Evolutionary conservation across 148 eudicot genomes (phyloP).

Genomic region (Camellia lanceoleosa): DNA sequence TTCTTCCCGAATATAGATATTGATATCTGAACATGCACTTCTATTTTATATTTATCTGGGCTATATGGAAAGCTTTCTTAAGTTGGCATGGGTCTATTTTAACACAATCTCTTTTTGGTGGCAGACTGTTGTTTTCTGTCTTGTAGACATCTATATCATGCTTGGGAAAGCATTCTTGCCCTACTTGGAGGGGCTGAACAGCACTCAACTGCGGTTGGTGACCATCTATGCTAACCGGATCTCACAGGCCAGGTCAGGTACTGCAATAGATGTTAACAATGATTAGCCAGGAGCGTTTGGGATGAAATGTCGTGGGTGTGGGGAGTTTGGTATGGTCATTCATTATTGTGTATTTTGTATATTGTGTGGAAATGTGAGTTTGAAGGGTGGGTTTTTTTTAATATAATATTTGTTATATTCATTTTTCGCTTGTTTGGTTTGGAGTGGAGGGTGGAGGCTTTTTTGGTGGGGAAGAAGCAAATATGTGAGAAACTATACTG

Average conservation of each 20-base stretch:
- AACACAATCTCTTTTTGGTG: constrained; percentile 5
- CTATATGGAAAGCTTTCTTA: background rate
- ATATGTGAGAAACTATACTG: background rate
- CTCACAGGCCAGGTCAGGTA: constrained; percentile 88
- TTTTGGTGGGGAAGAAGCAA: constrained; percentile 9
- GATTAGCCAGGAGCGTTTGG: constrained; percentile 18
- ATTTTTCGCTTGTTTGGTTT: constrained; percentile 17
- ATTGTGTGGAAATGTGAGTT: constrained; percentile 37
- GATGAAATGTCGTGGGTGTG: constrained; percentile 6
- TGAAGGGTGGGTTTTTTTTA: constrained; percentile 18
- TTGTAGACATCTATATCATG: constrained; percentile 93
- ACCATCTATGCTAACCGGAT: constrained; percentile 94
- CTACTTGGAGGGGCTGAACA: constrained; percentile 85
- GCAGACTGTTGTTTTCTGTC: constrained; percentile 99
- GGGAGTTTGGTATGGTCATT: constrained; percentile 17
- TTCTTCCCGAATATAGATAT: background rate
- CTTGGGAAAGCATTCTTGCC: constrained; percentile 94
- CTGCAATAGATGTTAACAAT: constrained; percentile 58
- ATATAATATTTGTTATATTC: constrained; percentile 7
- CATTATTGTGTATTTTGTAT: constrained; percentile 51
- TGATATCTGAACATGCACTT: no score
- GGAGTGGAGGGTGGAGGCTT: constrained; percentile 20
- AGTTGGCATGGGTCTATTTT: background rate
- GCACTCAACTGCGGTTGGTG: constrained; percentile 88
- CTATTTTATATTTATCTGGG: background rate